Percentiles rank a stretch among this genome's conserved stretches.
Evolutionary conservation across 2,329 filamentous ascomycete species (phyloP).

Genomic region (Xylaria sp.): DNA sequence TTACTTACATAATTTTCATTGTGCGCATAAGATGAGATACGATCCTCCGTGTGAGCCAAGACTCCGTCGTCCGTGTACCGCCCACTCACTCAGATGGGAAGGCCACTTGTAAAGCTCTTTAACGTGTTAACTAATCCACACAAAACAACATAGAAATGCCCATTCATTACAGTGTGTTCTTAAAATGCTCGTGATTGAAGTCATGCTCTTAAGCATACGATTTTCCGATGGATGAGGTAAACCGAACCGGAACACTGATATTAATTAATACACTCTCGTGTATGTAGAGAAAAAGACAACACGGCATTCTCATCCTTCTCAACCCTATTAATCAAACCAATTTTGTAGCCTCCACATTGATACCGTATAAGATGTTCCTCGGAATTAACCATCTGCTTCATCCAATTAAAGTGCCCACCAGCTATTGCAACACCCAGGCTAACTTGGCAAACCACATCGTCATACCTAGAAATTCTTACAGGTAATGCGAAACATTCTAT

Average conservation of each 20-base stretch:
- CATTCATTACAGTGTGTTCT: not conserved
- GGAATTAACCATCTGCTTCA: slow-evolving; percentile 9
- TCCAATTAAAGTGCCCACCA: not conserved
- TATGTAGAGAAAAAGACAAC: slow-evolving; percentile 7
- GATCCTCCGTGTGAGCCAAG: slow-evolving; percentile 5
- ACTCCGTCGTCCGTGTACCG: not conserved
- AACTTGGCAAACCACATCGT: not conserved
- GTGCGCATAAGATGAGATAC: not conserved
- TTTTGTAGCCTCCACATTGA: not conserved
- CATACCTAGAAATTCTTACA: slow-evolving; percentile 20
- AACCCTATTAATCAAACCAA: not conserved
- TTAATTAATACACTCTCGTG: not conserved
- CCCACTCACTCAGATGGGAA: not conserved
- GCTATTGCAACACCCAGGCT: not conserved
- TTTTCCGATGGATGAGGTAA: not conserved
- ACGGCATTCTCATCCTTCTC: not conserved
- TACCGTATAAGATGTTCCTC: not conserved
- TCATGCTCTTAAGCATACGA: too few species aligned
- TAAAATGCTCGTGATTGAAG: not conserved
- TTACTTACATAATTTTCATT: not conserved
- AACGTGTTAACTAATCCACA: slow-evolving; percentile 13
- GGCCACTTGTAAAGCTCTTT: not conserved
- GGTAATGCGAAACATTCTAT: slow-evolving; percentile 32
- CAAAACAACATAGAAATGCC: not conserved
- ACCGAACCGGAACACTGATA: not conserved